Conservation (phyloP, 106 monocot genomes). For the Dendrobium huoshanense region DNA sequence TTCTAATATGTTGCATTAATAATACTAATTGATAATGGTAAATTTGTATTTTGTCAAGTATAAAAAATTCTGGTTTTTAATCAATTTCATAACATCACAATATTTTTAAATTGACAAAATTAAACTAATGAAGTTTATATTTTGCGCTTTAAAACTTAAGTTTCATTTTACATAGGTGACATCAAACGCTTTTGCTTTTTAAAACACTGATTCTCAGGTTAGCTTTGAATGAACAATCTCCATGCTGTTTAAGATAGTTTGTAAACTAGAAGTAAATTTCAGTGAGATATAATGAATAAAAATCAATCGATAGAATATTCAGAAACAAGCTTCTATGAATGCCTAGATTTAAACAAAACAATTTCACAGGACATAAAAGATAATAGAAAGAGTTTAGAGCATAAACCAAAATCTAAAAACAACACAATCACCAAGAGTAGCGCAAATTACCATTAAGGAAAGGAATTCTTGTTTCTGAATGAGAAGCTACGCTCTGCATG, state of each 20-base stretch:
- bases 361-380: background rate
- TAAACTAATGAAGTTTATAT: background rate
- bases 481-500: slow-evolving; percentile 56
- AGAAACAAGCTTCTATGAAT: background rate
- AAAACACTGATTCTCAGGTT: background rate
- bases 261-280: background rate
- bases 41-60: too few relatives aligned
- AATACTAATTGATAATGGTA: too few relatives aligned
- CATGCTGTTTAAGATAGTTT: background rate
- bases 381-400: background rate
- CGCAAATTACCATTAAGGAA: slow-evolving; percentile 50
- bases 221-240: background rate
- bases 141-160: background rate
- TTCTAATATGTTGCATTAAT: too few relatives aligned
- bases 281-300: background rate
- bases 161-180: background rate
- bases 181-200: too few relatives aligned
- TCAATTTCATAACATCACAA: background rate
- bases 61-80: background rate
- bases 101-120: background rate
- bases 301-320: background rate
- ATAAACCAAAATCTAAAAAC: background rate
- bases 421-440: background rate
- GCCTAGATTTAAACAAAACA: background rate
- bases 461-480: slow-evolving; percentile 43